A percentile compares a stretch with the other conserved stretches of the same genome.
Conservation (phyloP, 768 basidiomycete species). For the Russula lepida region DNA sequence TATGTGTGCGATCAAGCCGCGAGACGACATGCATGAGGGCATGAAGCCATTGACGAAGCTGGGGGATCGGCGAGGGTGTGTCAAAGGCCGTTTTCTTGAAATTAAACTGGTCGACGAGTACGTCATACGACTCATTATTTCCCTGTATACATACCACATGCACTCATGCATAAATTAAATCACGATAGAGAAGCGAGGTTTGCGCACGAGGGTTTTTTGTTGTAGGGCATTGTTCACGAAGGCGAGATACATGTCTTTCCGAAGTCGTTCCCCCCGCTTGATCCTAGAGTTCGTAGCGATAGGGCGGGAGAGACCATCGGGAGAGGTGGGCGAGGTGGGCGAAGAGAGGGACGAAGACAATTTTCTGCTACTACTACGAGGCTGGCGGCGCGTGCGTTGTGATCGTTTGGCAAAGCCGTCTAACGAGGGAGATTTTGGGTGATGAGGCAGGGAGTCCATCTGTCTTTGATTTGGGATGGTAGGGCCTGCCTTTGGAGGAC, state of each 20-base stretch:
- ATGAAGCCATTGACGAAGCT: conserved; percentile 73
- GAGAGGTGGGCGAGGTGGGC: conserved; percentile 9
- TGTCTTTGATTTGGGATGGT: conserved; percentile 37
- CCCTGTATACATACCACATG: conserved; percentile 46
- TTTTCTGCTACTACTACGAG: background rate
- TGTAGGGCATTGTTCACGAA: conserved; percentile 77
- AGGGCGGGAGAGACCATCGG: conserved; percentile 36
- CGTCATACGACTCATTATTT: conserved; percentile 67
- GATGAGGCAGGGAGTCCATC: conserved; percentile 31
- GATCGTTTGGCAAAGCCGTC: conserved; percentile 37
- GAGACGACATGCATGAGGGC: conserved; percentile 91
- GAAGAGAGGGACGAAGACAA: conserved; percentile 14
- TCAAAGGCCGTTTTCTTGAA: conserved; percentile 34
- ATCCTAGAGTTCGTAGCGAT: conserved; percentile 75
- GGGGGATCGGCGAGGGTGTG: conserved; percentile 33
- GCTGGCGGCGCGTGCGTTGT: background rate
- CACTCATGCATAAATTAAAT: background rate
- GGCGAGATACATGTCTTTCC: conserved; percentile 76
- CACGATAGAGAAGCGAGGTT: background rate
- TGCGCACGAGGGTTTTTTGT: conserved; percentile 57
- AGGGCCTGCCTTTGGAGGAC: conserved; percentile 62
- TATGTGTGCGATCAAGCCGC: conserved; percentile 73
- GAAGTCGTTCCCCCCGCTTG: conserved; percentile 66
- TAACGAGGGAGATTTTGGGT: conserved; percentile 32
- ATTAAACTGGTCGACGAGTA: conserved; percentile 83